These are phyloP conservation scores for Hypericum androsaemum DNA, from an alignment of 345 rosid genomes.

Conservation along the genomic window DNA sequence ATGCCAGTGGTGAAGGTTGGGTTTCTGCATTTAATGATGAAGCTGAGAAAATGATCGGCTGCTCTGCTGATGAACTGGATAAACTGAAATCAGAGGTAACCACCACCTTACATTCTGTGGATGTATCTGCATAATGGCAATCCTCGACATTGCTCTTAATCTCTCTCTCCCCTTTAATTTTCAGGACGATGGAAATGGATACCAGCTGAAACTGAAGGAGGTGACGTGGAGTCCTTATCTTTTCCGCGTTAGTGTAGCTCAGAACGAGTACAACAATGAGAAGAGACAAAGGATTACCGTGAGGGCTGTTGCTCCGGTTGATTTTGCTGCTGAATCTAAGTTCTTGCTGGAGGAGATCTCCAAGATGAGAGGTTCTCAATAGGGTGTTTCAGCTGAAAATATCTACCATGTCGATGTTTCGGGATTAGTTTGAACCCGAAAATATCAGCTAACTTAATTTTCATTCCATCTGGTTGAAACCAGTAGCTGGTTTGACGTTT, in stretches of 20 bases:
- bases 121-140: neutral
- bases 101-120: neutral
- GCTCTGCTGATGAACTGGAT: conserved; percentile 81
- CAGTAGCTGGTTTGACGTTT: too few relatives aligned
- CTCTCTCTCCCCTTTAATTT: conserved; percentile 1
- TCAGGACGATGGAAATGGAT: conserved; percentile 44
- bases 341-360: conserved; percentile 64
- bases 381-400: neutral
- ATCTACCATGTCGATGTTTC: too few relatives aligned
- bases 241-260: conserved; percentile 60
- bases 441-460: too few relatives aligned
- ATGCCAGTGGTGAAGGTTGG: conserved; percentile 78
- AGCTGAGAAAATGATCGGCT: conserved; percentile 66
- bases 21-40: conserved; percentile 67
- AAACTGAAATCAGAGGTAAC: conserved; percentile 52
- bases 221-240: conserved; percentile 77
- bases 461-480: too few relatives aligned
- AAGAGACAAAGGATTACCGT: conserved; percentile 84
- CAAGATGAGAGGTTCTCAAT: conserved; percentile 40
- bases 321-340: conserved; percentile 67
- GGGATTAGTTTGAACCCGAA: too few relatives aligned
- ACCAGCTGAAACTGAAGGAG: conserved; percentile 58
- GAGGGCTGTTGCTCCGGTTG: conserved; percentile 53
- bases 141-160: neutral
- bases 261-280: conserved; percentile 72